Evolutionary conservation across 768 basidiomycete species (phyloP).

Genomic region (Mycena epipterygia): DNA sequence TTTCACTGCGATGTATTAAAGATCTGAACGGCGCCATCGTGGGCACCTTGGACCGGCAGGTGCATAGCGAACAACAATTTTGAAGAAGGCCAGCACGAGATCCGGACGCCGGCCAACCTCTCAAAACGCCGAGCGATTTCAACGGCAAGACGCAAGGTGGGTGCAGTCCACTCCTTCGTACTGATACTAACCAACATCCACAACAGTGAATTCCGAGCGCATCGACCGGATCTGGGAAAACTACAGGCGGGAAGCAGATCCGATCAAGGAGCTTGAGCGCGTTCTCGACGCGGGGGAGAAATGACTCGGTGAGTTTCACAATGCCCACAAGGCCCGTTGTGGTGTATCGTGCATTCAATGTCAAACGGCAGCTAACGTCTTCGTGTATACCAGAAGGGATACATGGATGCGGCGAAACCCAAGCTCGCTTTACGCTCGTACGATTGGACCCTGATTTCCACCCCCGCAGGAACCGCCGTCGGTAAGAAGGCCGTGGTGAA

Average conservation of each 20-base stretch:
- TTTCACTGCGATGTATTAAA: no score
- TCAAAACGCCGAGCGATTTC: no score
- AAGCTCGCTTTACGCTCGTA: constrained; percentile 42
- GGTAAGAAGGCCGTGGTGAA: constrained; percentile 75
- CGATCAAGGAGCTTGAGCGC: constrained; percentile 55
- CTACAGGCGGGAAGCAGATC: constrained; percentile 57
- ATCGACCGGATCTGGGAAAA: constrained; percentile 63
- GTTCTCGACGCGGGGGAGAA: constrained; percentile 51
- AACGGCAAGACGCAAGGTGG: no score
- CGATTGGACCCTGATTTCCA: background rate
- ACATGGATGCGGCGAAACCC: constrained; percentile 44
- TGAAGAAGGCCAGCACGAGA: no score
- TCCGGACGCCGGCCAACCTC: no score
- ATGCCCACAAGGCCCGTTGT: constrained; percentile 38
- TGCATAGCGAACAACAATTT: no score
- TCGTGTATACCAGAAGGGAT: constrained; percentile 33
- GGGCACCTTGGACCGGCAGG: no score
- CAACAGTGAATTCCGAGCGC: constrained; percentile 72
- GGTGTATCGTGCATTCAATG: background rate
- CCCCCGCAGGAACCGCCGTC: constrained; percentile 50
- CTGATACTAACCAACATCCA: background rate
- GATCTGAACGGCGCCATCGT: no score
- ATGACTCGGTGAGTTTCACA: constrained; percentile 55
- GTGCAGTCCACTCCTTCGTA: constrained; percentile 29
- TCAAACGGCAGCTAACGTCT: background rate